Conservation (phyloP, 2,329 filamentous ascomycete species). For the Dactylonectria macrodidyma region DNA sequence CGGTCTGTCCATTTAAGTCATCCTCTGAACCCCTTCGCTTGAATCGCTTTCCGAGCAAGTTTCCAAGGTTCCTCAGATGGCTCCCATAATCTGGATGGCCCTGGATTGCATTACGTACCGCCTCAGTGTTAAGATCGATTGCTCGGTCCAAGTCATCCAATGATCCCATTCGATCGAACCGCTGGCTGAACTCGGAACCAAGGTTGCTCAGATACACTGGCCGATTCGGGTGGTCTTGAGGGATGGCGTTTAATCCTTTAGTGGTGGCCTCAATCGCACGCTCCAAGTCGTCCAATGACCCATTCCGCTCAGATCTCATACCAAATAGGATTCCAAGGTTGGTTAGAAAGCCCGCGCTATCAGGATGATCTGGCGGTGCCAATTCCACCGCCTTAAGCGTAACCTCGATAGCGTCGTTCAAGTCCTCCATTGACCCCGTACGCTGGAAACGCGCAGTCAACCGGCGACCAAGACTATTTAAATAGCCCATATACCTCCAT, state of each 20-base stretch:
- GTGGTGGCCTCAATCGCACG: not conserved
- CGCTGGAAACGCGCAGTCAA: not conserved
- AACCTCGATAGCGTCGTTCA: not conserved
- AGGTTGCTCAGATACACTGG: not conserved
- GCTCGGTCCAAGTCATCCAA: not conserved
- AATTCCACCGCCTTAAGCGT: not conserved
- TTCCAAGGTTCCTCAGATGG: too few species aligned
- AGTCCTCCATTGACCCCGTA: not conserved
- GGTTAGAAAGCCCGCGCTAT: not conserved
- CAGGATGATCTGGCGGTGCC: not conserved
- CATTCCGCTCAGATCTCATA: slow-evolving; percentile 1
- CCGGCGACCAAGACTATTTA: not conserved
- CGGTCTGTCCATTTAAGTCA: too few species aligned
- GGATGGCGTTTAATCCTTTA: not conserved
- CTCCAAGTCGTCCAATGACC: slow-evolving; percentile 9
- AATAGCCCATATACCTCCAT: not conserved
- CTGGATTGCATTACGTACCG: too few species aligned
- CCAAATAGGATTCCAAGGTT: not conserved
- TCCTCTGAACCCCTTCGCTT: too few species aligned
- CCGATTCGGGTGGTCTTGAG: slow-evolving; percentile 1
- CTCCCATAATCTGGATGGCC: too few species aligned
- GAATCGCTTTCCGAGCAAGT: too few species aligned
- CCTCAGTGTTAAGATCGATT: not conserved
- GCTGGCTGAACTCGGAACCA: not conserved
- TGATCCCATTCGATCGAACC: not conserved